Base-by-base conservation (phyloP, 148 eudicot genomes). In the Bassia scoparia region DNA sequence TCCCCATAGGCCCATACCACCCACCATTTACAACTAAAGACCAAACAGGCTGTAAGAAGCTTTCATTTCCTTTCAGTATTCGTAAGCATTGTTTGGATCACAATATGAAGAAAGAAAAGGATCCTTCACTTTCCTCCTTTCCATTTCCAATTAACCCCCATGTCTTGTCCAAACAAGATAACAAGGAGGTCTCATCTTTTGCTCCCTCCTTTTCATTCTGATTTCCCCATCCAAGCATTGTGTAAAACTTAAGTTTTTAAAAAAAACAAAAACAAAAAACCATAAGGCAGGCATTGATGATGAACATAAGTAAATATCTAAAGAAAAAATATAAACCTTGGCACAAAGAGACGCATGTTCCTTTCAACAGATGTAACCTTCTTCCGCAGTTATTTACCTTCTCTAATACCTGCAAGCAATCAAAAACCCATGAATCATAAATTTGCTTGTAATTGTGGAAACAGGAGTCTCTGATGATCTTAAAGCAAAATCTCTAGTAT, bases 321-420 rank as follows among this genome's bases (percentile, higher is more conserved):
- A n/a, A n/a, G n/a, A n/a, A n/a, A n/a, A n/a, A n/a, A n/a, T n/a
- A n/a, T n/a, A n/a, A 68, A 95, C 99, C 99, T 95, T 87, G 41
- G 97, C 96, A 82, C 99, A 91, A 43, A 95, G 86, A 43, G 97
- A 82, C n/a, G 99, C 99, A 76, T 84, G 90, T 67, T 95, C 97
- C 83, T 95, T 95, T 80, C 97, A 62, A 86, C 88, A 62, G 89
- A 86, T 37, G 83, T 83, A 70, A 95, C 84, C 81, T 86, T 91
- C 86, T 91, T 95, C 84, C 97, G 88, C 69, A 95, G 67, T 77
- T 75, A 75, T 95, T 94, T 77, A 95, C 89, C n/a, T 80, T 86
- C 67, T 78, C 79, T 87, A 94, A 83, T 38, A 91, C 93, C 98
- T n/a, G 84, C 44, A 79, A 38, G 27, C 61, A 74, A 79, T 55